These are phyloP conservation scores for Bassia scoparia DNA, from an alignment of 148 eudicot species.

Conservation along the genomic window DNA sequence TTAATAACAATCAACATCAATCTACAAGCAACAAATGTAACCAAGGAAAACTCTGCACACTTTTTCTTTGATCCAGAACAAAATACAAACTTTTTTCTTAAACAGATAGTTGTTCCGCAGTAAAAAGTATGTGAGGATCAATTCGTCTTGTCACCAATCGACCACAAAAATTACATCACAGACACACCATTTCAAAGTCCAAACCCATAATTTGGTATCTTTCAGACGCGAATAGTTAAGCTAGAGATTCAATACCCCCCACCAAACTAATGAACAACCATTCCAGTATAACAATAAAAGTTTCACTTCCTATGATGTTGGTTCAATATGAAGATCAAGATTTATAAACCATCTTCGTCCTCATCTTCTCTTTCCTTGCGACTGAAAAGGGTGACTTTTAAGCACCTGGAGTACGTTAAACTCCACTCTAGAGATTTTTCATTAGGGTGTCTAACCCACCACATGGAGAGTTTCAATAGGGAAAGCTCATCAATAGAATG, in stretches of 20 bases:
- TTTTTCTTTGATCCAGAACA: conserved; percentile 56
- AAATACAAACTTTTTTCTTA: conserved; percentile 77
- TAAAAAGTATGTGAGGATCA: conserved; percentile 48
- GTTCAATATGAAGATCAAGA: conserved; percentile 23
- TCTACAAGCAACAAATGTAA: conserved; percentile 65
- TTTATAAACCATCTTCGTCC: conserved; percentile 56
- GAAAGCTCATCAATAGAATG: conserved; percentile 31
- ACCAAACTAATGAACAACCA: conserved; percentile 45
- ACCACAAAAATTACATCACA: conserved; percentile 56
- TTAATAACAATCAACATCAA: conserved; percentile 61
- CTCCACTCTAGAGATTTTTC: conserved; percentile 31
- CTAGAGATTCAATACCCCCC: conserved; percentile 48
- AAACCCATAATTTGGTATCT: conserved; percentile 39
- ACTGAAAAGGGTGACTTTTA: conserved; percentile 47
- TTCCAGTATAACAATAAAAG: conserved; percentile 37
- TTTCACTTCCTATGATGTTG: conserved; percentile 36
- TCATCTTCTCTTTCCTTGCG: conserved; percentile 48
- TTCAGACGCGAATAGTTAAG: conserved; percentile 33
- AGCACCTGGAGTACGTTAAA: conserved; percentile 41
- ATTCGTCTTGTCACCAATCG: conserved; percentile 55
- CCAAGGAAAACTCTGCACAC: conserved; percentile 66
- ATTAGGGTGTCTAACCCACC: conserved; percentile 29
- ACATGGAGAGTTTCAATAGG: conserved; percentile 27
- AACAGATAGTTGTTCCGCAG: conserved; percentile 61
- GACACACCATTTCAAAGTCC: conserved; percentile 79